These are phyloP conservation scores for Boletus speciosus DNA, from an alignment of 768 basidiomycete genomes.

Conservation along the genomic window DNA sequence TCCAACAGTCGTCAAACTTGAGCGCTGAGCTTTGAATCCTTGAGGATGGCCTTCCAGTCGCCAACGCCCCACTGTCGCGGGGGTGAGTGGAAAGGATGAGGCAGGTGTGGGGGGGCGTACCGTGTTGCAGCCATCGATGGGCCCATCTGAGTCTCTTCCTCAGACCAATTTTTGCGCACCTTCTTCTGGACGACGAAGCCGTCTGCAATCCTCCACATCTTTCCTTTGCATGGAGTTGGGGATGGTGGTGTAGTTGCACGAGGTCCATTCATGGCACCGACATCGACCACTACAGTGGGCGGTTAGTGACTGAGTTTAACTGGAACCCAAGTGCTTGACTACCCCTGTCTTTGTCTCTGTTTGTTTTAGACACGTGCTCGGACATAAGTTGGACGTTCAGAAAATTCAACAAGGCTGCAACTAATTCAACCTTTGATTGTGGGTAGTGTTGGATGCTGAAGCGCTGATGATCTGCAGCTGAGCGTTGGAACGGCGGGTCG, in stretches of 20 bases:
- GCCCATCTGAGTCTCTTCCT: conserved; percentile 65
- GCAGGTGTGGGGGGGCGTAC: conserved; percentile 40
- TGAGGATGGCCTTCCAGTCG: conserved; percentile 89
- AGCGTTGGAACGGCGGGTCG: too few relatives aligned
- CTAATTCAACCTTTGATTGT: too few relatives aligned
- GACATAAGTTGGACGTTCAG: too few relatives aligned
- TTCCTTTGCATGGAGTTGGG: conserved; percentile 41
- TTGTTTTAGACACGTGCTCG: too few relatives aligned
- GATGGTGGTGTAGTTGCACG: conserved; percentile 66
- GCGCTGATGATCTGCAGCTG: too few relatives aligned
- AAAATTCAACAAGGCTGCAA: too few relatives aligned
- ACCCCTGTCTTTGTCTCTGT: too few relatives aligned
- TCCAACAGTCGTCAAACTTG: conserved; percentile 65
- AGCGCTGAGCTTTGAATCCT: conserved; percentile 60
- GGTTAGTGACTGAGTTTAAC: too few relatives aligned
- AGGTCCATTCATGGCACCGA: too few relatives aligned
- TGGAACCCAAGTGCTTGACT: too few relatives aligned
- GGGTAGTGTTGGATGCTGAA: too few relatives aligned
- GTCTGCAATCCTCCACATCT: conserved; percentile 53
- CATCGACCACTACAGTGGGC: too few relatives aligned
- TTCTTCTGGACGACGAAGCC: conserved; percentile 55
- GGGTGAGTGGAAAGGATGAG: not conserved
- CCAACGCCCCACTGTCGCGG: conserved; percentile 77
- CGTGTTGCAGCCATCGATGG: conserved; percentile 71
- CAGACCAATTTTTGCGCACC: conserved; percentile 85